A percentile compares a stretch with the other conserved stretches of the same genome.
These are phyloP conservation scores for Heliamphora pulchella DNA, from an alignment of 179 eudicot genomes.

Conservation along the genomic window DNA sequence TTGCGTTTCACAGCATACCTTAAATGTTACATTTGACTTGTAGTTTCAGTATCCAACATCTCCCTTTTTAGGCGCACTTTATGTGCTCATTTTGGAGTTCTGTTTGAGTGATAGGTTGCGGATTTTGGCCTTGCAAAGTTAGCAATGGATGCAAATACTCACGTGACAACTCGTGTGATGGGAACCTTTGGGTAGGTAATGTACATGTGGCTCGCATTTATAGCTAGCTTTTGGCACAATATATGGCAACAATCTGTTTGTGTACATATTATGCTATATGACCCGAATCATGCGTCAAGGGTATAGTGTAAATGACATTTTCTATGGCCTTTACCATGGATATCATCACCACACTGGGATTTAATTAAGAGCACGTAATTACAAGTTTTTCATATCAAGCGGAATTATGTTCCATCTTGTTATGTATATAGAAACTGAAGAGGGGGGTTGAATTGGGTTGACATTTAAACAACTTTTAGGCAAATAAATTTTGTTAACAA, in stretches of 20 bases:
- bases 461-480: too few species aligned
- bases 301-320: neutral
- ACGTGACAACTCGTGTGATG: conserved; percentile 92
- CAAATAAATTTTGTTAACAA: too few species aligned
- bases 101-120: conserved; percentile 56
- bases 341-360: neutral
- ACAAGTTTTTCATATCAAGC: neutral
- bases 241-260: neutral
- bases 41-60: neutral
- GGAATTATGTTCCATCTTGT: neutral
- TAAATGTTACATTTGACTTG: neutral
- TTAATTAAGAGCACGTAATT: neutral
- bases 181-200: conserved; percentile 87
- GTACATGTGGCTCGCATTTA: neutral
- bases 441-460: too few species aligned
- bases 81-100: conserved; percentile 4
- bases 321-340: neutral
- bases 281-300: neutral
- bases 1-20: conserved; percentile 10
- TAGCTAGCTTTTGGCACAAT: neutral
- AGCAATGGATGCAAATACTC: conserved; percentile 70
- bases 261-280: neutral
- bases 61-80: neutral
- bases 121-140: conserved; percentile 95
- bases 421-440: neutral